phyloP scores from a whole-genome alignment of 768 basidiomycete genomes.

The Lepiota venenata region DNA sequence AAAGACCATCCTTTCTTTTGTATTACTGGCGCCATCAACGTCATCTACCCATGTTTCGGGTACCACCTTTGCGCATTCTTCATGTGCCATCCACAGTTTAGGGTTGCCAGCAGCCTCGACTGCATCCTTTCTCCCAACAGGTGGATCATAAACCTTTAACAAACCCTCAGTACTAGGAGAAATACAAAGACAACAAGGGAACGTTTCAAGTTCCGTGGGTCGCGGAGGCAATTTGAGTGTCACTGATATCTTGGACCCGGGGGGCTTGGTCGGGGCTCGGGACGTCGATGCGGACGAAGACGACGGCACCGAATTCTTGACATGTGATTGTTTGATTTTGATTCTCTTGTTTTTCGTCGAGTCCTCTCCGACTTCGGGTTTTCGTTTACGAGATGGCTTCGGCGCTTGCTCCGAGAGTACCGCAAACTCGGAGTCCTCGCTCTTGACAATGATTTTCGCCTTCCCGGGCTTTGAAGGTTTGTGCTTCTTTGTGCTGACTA shows the following conservation, averaged over 20 bases:
- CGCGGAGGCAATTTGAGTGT: conserved; percentile 68
- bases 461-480: conserved; percentile 19
- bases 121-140: conserved; percentile 49
- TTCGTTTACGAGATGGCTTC: conserved; percentile 32
- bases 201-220: conserved; percentile 50
- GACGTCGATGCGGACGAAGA: conserved; percentile 10
- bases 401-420: conserved; percentile 32
- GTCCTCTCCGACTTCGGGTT: conserved; percentile 31
- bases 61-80: conserved; percentile 72
- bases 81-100: conserved; percentile 73
- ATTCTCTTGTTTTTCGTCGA: conserved; percentile 47
- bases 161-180: conserved; percentile 51
- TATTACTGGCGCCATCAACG: conserved; percentile 39
- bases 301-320: conserved; percentile 21
- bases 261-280: neutral
- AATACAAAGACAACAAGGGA: conserved; percentile 70
- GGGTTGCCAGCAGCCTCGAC: conserved; percentile 43
- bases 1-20: conserved; percentile 57
- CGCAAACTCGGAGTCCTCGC: conserved; percentile 17
- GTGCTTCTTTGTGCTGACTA: conserved; percentile 4
- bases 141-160: conserved; percentile 67
- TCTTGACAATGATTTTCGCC: conserved; percentile 18
- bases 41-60: conserved; percentile 94
- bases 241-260: conserved; percentile 41
- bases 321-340: conserved; percentile 34